These are phyloP conservation scores for Knoxia roxburghii DNA, from an alignment of 257 asterid species.

Conservation along the genomic window DNA sequence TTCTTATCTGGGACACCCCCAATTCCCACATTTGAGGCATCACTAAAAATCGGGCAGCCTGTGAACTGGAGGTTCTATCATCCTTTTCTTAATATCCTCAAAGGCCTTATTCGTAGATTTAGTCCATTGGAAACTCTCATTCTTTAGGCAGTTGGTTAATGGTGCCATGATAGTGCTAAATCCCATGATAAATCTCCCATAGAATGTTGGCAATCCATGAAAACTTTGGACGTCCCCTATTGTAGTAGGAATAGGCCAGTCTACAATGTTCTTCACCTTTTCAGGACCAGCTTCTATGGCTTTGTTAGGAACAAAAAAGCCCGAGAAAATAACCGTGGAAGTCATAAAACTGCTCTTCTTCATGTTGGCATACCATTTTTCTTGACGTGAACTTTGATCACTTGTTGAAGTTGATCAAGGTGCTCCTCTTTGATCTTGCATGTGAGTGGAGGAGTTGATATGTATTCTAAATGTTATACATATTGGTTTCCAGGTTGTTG, in stretches of 20 bases:
- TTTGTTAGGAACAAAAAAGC: background rate
- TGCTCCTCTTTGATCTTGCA: background rate
- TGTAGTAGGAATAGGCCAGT: background rate
- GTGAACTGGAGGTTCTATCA: background rate
- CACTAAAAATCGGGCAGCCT: background rate
- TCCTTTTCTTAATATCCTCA: background rate
- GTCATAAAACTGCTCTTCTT: background rate
- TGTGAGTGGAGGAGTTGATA: too few relatives aligned
- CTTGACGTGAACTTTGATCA: too few relatives aligned
- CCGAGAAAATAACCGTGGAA: too few relatives aligned
- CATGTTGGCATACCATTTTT: too few relatives aligned
- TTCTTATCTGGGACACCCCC: slow-evolving; percentile 4
- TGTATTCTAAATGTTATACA: background rate
- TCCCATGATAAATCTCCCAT: background rate
- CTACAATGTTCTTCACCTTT: background rate
- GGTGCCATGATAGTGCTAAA: background rate
- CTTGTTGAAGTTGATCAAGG: background rate
- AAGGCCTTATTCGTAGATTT: background rate
- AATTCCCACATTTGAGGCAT: slow-evolving; percentile 5
- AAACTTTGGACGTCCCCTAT: background rate
- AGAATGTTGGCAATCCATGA: background rate
- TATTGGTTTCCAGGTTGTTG: slow-evolving; percentile 2
- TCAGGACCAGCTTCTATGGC: background rate
- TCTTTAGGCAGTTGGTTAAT: background rate
- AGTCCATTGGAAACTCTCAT: background rate